A percentile compares a stretch with the other conserved stretches of the same genome.
phyloP scores from a whole-genome alignment of 306 rosid genomes.

The Argentina anserina region DNA sequence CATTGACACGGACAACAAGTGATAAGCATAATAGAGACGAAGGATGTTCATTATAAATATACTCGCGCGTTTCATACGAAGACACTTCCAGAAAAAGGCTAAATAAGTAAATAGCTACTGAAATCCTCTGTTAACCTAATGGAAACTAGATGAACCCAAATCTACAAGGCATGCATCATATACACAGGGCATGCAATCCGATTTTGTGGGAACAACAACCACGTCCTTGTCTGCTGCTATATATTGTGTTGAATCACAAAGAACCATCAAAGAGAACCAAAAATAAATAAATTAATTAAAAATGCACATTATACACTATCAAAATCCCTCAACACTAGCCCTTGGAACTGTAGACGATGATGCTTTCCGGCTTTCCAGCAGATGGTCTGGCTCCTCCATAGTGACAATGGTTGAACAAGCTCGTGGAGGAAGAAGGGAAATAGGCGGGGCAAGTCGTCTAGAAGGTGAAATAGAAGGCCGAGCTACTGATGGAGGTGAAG shows the following conservation, averaged over 20 bases:
- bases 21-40: not conserved
- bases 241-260: slow-evolving; percentile 64
- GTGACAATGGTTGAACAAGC: slow-evolving; percentile 70
- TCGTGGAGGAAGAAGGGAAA: slow-evolving; percentile 46
- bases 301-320: slow-evolving; percentile 60
- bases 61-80: not conserved
- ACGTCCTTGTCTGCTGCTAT: slow-evolving; percentile 68
- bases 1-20: too few species aligned
- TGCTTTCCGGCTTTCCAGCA: slow-evolving; percentile 76
- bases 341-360: slow-evolving; percentile 64
- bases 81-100: not conserved
- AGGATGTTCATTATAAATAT: not conserved
- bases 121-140: not conserved
- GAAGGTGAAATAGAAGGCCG: slow-evolving; percentile 63
- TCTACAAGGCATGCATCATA: slow-evolving; percentile 29
- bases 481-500: slow-evolving; percentile 64
- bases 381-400: slow-evolving; percentile 62
- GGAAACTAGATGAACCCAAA: slow-evolving; percentile 20
- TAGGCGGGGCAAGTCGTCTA: slow-evolving; percentile 39
- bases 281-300: slow-evolving; percentile 22
- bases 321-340: slow-evolving; percentile 87
- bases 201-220: slow-evolving; percentile 43
- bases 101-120: too few species aligned
- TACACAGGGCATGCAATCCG: slow-evolving; percentile 68
- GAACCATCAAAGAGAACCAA: slow-evolving; percentile 43